Conservation (phyloP, 2,329 filamentous ascomycete genomes). For the Colletotrichum viniferum region DNA sequence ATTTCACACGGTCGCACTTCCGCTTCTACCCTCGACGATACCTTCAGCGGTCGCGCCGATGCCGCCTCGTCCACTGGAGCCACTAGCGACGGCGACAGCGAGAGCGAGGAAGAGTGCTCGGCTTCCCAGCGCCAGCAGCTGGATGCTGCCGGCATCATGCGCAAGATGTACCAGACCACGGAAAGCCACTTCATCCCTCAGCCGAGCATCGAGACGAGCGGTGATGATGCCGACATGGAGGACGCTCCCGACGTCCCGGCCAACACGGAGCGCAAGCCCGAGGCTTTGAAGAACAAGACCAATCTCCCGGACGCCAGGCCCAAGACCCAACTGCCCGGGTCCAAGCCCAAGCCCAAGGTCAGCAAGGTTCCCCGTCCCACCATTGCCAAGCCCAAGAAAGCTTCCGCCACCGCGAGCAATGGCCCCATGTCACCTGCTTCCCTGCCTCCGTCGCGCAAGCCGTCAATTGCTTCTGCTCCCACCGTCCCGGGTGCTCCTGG, state of each 20-base stretch:
- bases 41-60: slow-evolving; percentile 88
- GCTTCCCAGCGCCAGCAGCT: slow-evolving; percentile 63
- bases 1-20: slow-evolving; percentile 92
- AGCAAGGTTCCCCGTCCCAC: slow-evolving; percentile 41
- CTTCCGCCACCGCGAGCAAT: slow-evolving; percentile 19
- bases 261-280: slow-evolving; percentile 42
- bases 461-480: slow-evolving; percentile 68
- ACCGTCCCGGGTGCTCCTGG: slow-evolving; percentile 60
- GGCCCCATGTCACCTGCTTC: slow-evolving; percentile 68
- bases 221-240: slow-evolving; percentile 62
- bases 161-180: slow-evolving; percentile 55
- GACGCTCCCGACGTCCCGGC: slow-evolving; percentile 37
- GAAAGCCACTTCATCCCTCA: slow-evolving; percentile 56
- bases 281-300: slow-evolving; percentile 40
- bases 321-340: slow-evolving; percentile 36
- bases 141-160: slow-evolving; percentile 45
- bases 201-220: slow-evolving; percentile 52
- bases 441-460: slow-evolving; percentile 76
- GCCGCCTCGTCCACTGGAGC: slow-evolving; percentile 83
- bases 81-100: slow-evolving; percentile 77
- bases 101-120: slow-evolving; percentile 66
- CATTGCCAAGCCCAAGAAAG: slow-evolving; percentile 57
- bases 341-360: slow-evolving; percentile 51
- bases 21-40: slow-evolving; percentile 91
- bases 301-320: slow-evolving; percentile 39